phyloP scores from a whole-genome alignment of 176 grass and related monocot species.

The Triticum dicoccoides region DNA sequence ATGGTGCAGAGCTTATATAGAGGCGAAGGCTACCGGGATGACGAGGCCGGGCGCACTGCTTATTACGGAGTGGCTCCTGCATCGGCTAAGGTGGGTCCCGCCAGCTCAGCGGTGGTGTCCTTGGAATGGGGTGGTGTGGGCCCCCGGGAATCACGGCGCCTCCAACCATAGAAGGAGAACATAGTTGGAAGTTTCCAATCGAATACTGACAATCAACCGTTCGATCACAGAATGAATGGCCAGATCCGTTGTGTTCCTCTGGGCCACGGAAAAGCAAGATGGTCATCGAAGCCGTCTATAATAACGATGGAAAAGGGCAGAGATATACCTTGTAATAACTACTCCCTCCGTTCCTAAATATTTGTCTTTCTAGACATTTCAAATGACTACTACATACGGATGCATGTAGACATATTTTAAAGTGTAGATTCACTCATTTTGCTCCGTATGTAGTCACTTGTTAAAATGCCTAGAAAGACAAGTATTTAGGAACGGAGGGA shows the following conservation, averaged over 20 bases:
- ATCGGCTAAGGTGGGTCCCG: conserved; percentile 61
- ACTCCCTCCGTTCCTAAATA: no score
- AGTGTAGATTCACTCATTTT: no score
- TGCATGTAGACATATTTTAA: no score
- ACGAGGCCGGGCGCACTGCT: background rate
- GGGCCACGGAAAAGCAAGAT: background rate
- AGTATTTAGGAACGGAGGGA: no score
- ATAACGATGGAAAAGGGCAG: no score
- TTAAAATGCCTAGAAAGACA: no score
- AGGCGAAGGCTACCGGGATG: background rate
- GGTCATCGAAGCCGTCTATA: background rate
- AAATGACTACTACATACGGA: no score
- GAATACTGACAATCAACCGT: background rate
- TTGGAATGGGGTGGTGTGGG: conserved; percentile 24
- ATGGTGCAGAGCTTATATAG: conserved; percentile 36
- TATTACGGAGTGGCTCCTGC: conserved; percentile 6
- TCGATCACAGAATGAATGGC: background rate
- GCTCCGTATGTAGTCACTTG: no score
- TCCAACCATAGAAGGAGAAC: conserved; percentile 15
- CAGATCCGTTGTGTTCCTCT: background rate
- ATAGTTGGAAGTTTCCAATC: conserved; percentile 34
- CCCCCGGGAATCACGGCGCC: conserved; percentile 29
- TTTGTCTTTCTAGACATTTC: no score
- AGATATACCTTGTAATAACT: background rate
- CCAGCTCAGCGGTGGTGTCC: background rate